These are phyloP conservation scores for Furculomyces boomerangus DNA, from an alignment of 371 early-diverging fungal genomes.

Conservation along the genomic window DNA sequence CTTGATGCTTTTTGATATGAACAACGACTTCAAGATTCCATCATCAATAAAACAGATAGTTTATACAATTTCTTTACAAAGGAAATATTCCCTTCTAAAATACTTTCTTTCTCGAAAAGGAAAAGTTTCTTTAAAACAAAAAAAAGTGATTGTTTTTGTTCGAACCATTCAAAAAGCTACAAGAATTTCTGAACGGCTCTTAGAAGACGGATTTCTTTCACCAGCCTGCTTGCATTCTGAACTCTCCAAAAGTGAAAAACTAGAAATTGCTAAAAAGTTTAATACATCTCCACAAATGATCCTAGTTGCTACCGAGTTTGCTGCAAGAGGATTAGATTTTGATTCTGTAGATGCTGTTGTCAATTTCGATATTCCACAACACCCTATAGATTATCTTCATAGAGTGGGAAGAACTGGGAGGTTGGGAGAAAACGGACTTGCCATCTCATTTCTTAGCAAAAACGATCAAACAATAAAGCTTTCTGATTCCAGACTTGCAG, in stretches of 20 bases:
- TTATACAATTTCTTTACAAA: slow-evolving; percentile 2
- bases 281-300: slow-evolving; percentile 8
- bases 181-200: neutral
- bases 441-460: slow-evolving; percentile 59
- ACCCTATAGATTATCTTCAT: slow-evolving; percentile 84
- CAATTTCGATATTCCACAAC: slow-evolving; percentile 85
- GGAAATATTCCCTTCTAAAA: slow-evolving; percentile 2
- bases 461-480: slow-evolving; percentile 32
- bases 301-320: slow-evolving; percentile 86
- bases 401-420: slow-evolving; percentile 93
- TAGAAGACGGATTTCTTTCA: neutral
- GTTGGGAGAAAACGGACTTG: slow-evolving; percentile 65
- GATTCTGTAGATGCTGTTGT: slow-evolving; percentile 78
- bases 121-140: slow-evolving; percentile 4
- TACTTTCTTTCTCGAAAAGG: slow-evolving; percentile 3
- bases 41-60: slow-evolving; percentile 1
- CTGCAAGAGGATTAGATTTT: slow-evolving; percentile 84
- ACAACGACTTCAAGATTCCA: slow-evolving; percentile 1
- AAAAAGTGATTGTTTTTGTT: slow-evolving; percentile 5
- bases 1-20: neutral
- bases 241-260: neutral
- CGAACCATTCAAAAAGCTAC: slow-evolving; percentile 4
- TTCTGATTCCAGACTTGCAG: slow-evolving; percentile 2
- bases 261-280: neutral
- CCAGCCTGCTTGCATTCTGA: neutral